Base-by-base conservation (phyloP, 164 flowering plant genomes). In the Cinnamomum chago region DNA sequence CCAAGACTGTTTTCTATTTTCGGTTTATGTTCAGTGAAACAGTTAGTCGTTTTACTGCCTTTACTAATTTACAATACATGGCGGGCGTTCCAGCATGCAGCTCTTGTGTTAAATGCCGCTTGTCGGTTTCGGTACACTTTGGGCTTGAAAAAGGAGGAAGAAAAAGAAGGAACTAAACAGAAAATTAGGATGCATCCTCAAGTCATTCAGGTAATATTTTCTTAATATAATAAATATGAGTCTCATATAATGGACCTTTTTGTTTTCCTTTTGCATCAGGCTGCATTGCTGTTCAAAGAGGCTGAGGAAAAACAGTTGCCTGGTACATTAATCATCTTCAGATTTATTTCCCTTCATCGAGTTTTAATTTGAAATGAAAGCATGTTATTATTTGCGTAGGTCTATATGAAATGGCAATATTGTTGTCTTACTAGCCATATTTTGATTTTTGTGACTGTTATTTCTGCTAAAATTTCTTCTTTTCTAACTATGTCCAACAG, bases 181-280 rank as follows among this genome's bases (percentile, higher is more conserved):
- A 95, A 86, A 79, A 92, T 95, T 66, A 85, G 98, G 85, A 85
- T 91, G 5, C 97, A 93, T 85, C 93, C 94, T 22, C 95, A 95
- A 86, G 99, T 91, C 67, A 85, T 95, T 65, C 83, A 97, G 74
- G 99, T 95, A 86, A 79, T 14, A 14, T 3, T 55, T 55, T 55
- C n/a, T 55, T 55, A 55, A 55, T 55, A 3, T 55, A 13, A 55
- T 20, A 55, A 55, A 55, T 14, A 55, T 55, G 60, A 55, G 6
- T 55, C 47, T 40, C 47, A 40, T 40, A 40, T 5, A 40, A 9
- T 1, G 47, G 2, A 9, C n/a, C 60, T 55, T 15, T 5, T 17
- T 55, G n/a, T 55, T 18, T 15, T 14, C 60, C 2, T 14, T 55
- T 15, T 76, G 50, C 76, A 11, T 79, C 79, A 95, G 99, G 99